Base-by-base conservation (phyloP, 1,284 basidiomycete species). In the Veloboletus limbatus region DNA sequence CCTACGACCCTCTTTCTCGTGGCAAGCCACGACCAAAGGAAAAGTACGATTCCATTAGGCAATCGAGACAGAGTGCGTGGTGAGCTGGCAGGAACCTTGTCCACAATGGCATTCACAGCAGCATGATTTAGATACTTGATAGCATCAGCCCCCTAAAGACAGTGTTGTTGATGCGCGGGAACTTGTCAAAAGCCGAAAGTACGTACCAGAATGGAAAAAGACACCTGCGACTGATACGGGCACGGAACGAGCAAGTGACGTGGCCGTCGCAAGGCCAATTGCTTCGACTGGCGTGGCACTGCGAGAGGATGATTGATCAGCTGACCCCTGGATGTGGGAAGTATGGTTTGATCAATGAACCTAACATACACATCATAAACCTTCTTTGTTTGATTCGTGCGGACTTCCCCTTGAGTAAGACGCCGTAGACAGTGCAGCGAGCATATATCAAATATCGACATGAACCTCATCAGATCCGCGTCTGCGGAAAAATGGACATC, bases 401-500 rank as follows among this genome's bases (percentile, higher is more conserved):
- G 24, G 14, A 38, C 63, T 45, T 42, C 73, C 75, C 75, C 66
- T 78, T 74, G n/a, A 77, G 59, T 22, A 78, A 60, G 11, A 78
- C 75, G 2, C 71, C 71, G 58, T 77, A 73, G 10, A 65, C 66
- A 36, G 59, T 65, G 51, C 76, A 74, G 21, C 69, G 59, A 22
- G 71, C 69, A 55, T 74, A 77, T 17, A 76, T 76, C 65, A 72
- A 47, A 26, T 68, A 57, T 66, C 68, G 50, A 74, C 67, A 45
- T 78, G 75, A 28, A 78, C 69, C 49, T 77, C 72, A 61, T 62
- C 39, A 78, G 53, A 52, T 71, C 68, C 16, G 75, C 73, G 39
- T 78, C 75, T 27, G 65, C 75, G 26, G 63, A 60, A 53, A 78
- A 77, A 55, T 78, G 72, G 16, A 78, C 72, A 54, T 78, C 77